These are phyloP conservation scores for Saccharomycopsis hybrid DNA, from an alignment of 1,139 yeast species.

Conservation along the genomic window DNA sequence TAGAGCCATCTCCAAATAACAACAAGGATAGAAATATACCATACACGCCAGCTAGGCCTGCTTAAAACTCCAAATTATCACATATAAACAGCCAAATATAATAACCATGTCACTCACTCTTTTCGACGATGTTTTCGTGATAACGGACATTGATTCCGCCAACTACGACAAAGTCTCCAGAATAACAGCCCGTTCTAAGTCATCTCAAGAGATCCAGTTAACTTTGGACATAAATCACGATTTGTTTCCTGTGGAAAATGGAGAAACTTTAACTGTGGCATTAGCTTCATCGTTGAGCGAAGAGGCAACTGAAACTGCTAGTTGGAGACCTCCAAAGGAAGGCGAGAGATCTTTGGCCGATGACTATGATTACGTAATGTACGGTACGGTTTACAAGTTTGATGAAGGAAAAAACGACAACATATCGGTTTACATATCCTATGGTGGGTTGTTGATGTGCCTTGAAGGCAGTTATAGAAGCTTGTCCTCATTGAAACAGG, in stretches of 20 bases:
- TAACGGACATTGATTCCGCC: slow-evolving; percentile 80
- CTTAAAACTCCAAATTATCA: too few species aligned
- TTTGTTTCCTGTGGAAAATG: slow-evolving; percentile 74
- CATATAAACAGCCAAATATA: background rate
- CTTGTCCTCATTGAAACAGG: slow-evolving; percentile 85
- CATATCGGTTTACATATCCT: slow-evolving; percentile 86
- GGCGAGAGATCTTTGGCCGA: slow-evolving; percentile 86
- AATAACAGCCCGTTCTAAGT: slow-evolving; percentile 80
- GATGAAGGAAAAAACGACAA: slow-evolving; percentile 75
- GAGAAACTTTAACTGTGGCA: slow-evolving; percentile 82
- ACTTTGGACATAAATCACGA: slow-evolving; percentile 91
- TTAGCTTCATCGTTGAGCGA: slow-evolving; percentile 67
- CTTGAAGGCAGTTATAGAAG: slow-evolving; percentile 93
- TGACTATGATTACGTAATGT: slow-evolving; percentile 97
- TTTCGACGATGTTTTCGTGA: slow-evolving; percentile 89
- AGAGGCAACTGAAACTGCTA: slow-evolving; percentile 49
- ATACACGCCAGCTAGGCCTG: too few species aligned
- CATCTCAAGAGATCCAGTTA: slow-evolving; percentile 75
- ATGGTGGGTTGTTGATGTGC: slow-evolving; percentile 92
- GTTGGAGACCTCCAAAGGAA: slow-evolving; percentile 90
- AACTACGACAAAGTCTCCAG: slow-evolving; percentile 92
- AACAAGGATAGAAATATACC: too few species aligned
- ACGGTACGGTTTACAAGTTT: slow-evolving; percentile 95
- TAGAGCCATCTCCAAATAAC: too few species aligned
- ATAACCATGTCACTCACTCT: slow-evolving; percentile 65